These are phyloP conservation scores for Apodospora peruviana DNA, from an alignment of 495 filamentous ascomycete species.

Conservation along the genomic window DNA sequence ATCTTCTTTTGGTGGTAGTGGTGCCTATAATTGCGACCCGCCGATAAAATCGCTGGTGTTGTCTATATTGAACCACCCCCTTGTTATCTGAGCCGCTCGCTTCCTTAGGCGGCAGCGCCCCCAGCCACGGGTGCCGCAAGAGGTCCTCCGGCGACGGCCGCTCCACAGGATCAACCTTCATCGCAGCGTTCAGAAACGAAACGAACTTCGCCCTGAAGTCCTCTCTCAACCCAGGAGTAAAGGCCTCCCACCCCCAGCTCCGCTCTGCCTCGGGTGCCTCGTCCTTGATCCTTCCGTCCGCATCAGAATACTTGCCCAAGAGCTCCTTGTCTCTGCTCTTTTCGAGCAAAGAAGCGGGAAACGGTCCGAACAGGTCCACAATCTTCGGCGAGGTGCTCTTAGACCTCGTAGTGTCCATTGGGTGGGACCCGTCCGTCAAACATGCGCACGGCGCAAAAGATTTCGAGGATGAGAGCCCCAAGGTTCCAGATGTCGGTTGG, in stretches of 20 bases:
- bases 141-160: slow-evolving; percentile 5
- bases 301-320: slow-evolving; percentile 16
- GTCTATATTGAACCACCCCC: too few species aligned
- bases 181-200: slow-evolving; percentile 7
- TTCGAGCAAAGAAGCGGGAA: too few species aligned
- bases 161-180: slow-evolving; percentile 13
- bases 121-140: slow-evolving; percentile 13
- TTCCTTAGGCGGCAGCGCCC: too few species aligned
- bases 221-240: slow-evolving; percentile 1
- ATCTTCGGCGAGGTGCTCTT: slow-evolving; percentile 20
- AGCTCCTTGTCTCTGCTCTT: too few species aligned
- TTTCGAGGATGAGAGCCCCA: slow-evolving; percentile 15
- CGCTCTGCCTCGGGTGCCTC: background rate
- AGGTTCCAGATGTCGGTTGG: slow-evolving; percentile 25
- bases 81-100: too few species aligned
- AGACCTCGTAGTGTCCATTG: slow-evolving; percentile 12
- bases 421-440: slow-evolving; percentile 3
- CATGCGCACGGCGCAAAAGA: slow-evolving; percentile 10
- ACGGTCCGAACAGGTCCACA: slow-evolving; percentile 17
- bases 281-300: slow-evolving; percentile 1
- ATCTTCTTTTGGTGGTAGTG: too few species aligned
- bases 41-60: too few species aligned
- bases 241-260: background rate
- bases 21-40: too few species aligned
- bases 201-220: slow-evolving; percentile 4